Percentiles rank a stretch among this genome's conserved stretches.
phyloP scores from a whole-genome alignment of 108 stramenopile species.

The Nitzschia sp. region DNA sequence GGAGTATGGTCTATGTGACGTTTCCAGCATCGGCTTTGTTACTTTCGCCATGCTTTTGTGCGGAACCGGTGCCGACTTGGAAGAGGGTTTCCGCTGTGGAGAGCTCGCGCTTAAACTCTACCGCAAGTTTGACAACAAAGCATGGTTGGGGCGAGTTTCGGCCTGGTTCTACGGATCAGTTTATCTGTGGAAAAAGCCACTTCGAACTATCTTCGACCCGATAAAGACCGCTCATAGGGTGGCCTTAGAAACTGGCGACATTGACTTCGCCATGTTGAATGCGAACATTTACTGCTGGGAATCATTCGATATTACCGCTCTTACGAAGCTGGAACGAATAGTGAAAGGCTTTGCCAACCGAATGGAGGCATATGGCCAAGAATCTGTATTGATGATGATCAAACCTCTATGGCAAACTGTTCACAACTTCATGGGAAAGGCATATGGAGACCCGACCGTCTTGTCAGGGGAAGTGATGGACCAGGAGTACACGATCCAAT shows the following conservation, averaged over 20 bases:
- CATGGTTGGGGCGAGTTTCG: constrained; percentile 33
- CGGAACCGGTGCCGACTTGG: constrained; percentile 24
- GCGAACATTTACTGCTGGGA: constrained; percentile 38
- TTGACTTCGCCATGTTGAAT: constrained; percentile 33
- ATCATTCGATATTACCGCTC: constrained; percentile 20
- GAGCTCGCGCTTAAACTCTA: constrained; percentile 41
- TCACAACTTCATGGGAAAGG: constrained; percentile 30
- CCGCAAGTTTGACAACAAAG: constrained; percentile 23
- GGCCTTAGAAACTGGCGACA: constrained; percentile 37
- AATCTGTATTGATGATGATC: constrained; percentile 21
- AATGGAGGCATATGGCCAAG: constrained; percentile 39
- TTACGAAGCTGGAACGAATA: constrained; percentile 20
- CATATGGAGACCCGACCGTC: constrained; percentile 22
- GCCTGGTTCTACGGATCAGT: constrained; percentile 32
- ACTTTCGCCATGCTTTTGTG: constrained; percentile 46
- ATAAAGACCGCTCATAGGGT: constrained; percentile 27
- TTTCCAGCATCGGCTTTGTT: constrained; percentile 44
- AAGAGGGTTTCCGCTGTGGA: constrained; percentile 53
- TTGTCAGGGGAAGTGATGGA: constrained; percentile 35
- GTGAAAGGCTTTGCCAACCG: constrained; percentile 25
- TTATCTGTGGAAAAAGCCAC: constrained; percentile 16
- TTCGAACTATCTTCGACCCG: constrained; percentile 21
- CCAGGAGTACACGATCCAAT: constrained; percentile 21
- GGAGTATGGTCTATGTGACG: constrained; percentile 33
- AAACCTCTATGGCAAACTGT: constrained; percentile 31